Percentiles rank a stretch among this genome's conserved stretches.
Evolutionary conservation across 495 filamentous ascomycete genomes (phyloP).

Genomic region (Daldinia childiae): DNA sequence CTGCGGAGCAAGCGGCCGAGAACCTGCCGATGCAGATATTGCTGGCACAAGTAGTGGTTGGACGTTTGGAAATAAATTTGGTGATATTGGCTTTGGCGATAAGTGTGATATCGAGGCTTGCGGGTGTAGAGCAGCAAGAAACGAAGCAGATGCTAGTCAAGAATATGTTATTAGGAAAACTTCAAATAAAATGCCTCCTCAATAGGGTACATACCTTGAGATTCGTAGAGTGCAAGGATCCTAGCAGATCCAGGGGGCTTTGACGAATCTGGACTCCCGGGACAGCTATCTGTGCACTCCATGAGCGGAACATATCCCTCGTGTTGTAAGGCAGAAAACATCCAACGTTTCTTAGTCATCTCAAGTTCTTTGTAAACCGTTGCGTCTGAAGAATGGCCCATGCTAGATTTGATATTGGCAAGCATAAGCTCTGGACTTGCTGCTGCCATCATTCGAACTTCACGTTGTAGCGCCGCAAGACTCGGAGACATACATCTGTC

Average conservation of each 20-base stretch:
- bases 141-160: constrained; percentile 52
- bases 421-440: constrained; percentile 55
- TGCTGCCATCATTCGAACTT: constrained; percentile 55
- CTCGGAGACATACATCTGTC: constrained; percentile 42
- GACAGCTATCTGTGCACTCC: constrained; percentile 12
- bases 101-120: constrained; percentile 48
- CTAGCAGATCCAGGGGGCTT: constrained; percentile 38
- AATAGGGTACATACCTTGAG: constrained; percentile 46
- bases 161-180: constrained; percentile 27
- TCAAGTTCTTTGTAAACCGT: constrained; percentile 52
- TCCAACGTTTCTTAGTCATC: constrained; percentile 55
- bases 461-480: constrained; percentile 48
- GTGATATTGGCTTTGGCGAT: constrained; percentile 48
- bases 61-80: constrained; percentile 51
- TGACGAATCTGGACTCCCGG: constrained; percentile 19
- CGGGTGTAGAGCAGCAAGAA: constrained; percentile 51
- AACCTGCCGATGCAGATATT: constrained; percentile 44
- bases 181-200: neutral
- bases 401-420: constrained; percentile 56
- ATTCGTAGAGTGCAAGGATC: constrained; percentile 56
- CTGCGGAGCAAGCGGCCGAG: constrained; percentile 47
- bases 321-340: constrained; percentile 52
- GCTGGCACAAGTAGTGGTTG: constrained; percentile 47
- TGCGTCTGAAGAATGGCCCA: constrained; percentile 51
- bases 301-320: constrained; percentile 37